Conservation (phyloP, 2,329 filamentous ascomycete species). For the Westerdykella sp. region DNA sequence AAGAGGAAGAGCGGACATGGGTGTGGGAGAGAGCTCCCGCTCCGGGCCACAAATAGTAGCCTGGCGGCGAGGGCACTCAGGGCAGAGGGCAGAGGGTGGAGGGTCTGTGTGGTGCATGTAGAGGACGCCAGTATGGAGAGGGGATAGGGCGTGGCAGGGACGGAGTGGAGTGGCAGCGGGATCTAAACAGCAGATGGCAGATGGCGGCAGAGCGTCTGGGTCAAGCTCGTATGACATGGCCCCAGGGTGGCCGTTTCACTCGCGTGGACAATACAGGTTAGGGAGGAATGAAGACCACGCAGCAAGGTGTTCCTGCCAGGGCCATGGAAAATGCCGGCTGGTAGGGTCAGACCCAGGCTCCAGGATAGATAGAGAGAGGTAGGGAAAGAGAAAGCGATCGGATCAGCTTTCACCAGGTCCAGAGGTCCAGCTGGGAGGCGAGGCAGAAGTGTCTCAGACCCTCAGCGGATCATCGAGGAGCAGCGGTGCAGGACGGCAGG, state of each 20-base stretch:
- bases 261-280: slow-evolving; percentile 24
- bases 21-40: slow-evolving; percentile 11
- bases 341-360: background rate
- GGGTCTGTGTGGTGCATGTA: slow-evolving; percentile 15
- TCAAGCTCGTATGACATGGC: slow-evolving; percentile 37
- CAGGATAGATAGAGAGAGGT: slow-evolving; percentile 1
- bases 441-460: too few relatives aligned
- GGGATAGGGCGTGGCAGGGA: slow-evolving; percentile 34
- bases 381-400: too few relatives aligned
- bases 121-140: slow-evolving; percentile 29
- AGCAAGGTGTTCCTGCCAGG: slow-evolving; percentile 12
- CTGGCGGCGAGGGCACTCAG: slow-evolving; percentile 21
- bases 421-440: too few relatives aligned
- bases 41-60: slow-evolving; percentile 33
- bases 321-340: background rate
- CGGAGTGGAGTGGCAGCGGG: slow-evolving; percentile 29
- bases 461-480: too few relatives aligned
- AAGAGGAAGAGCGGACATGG: slow-evolving; percentile 17
- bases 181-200: slow-evolving; percentile 26
- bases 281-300: slow-evolving; percentile 5
- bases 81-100: slow-evolving; percentile 8
- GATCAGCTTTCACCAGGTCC: too few relatives aligned
- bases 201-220: slow-evolving; percentile 24
- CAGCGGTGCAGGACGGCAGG: too few relatives aligned
- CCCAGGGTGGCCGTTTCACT: slow-evolving; percentile 28